These are phyloP conservation scores for Stellera chamaejasme DNA, from an alignment of 345 rosid genomes.

Conservation along the genomic window DNA sequence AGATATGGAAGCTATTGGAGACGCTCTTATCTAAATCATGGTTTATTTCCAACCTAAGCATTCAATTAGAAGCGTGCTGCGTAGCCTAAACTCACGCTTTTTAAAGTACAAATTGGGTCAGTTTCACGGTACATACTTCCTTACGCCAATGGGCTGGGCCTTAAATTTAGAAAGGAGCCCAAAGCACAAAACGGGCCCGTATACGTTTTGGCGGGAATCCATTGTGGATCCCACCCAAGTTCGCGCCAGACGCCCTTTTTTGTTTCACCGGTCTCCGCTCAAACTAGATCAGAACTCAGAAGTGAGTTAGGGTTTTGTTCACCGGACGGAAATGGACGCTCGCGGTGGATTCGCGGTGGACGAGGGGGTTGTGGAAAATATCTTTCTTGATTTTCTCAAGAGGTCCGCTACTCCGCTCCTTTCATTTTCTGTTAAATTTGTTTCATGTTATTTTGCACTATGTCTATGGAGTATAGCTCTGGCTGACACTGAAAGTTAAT, in stretches of 20 bases:
- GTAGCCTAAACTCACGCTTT: too few species aligned
- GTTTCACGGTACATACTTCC: too few species aligned
- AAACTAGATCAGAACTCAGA: background rate
- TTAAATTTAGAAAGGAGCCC: background rate
- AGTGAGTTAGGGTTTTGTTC: background rate
- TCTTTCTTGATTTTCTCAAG: conserved; percentile 84
- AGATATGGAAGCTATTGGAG: too few species aligned
- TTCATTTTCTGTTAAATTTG: background rate
- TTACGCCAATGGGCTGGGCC: too few species aligned
- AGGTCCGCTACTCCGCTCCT: conserved; percentile 25
- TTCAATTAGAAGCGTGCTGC: too few species aligned
- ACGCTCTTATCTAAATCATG: too few species aligned
- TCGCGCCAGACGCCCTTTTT: conserved; percentile 1
- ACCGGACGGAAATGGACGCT: conserved; percentile 40
- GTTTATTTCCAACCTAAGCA: too few species aligned
- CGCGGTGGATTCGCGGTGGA: conserved; percentile 66
- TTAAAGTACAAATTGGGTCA: too few species aligned
- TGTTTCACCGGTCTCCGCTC: background rate
- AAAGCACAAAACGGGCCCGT: background rate
- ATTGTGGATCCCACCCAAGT: background rate
- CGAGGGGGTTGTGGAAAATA: conserved; percentile 78
- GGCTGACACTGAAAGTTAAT: background rate
- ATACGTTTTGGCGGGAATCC: conserved; percentile 4
- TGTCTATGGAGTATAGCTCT: background rate
- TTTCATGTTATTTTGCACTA: background rate